These are phyloP conservation scores for Lachancea mirantina DNA, from an alignment of 805 yeast genomes.

Conservation along the genomic window DNA sequence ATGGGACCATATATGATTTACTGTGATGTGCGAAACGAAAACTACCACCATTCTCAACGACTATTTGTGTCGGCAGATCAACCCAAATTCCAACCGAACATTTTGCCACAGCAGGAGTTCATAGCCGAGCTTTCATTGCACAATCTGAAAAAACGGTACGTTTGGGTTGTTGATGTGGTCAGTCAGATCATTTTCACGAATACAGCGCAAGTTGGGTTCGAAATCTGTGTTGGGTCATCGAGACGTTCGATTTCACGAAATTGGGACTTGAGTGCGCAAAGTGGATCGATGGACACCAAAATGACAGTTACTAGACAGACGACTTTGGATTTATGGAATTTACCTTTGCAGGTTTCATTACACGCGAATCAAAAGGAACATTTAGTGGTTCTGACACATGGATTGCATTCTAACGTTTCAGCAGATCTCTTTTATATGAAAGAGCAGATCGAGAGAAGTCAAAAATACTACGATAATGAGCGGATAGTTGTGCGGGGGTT, in stretches of 20 bases:
- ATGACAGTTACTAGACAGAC: conserved; percentile 45
- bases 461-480: conserved; percentile 34
- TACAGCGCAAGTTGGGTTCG: conserved; percentile 55
- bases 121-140: conserved; percentile 57
- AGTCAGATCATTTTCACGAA: conserved; percentile 66
- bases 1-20: conserved; percentile 74
- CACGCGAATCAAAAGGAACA: conserved; percentile 41
- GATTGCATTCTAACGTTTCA: conserved; percentile 67
- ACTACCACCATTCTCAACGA: conserved; percentile 43
- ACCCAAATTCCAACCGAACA: conserved; percentile 65
- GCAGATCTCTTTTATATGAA: conserved; percentile 71
- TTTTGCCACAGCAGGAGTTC: conserved; percentile 61
- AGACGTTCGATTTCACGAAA: conserved; percentile 22
- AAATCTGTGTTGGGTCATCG: conserved; percentile 44
- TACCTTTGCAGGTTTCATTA: conserved; percentile 34
- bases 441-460: conserved; percentile 52
- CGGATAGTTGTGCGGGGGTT: conserved; percentile 57
- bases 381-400: conserved; percentile 67
- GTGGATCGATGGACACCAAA: conserved; percentile 29
- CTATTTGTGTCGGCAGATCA: conserved; percentile 69
- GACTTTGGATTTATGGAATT: conserved; percentile 66
- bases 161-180: conserved; percentile 65
- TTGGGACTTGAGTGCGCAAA: conserved; percentile 20
- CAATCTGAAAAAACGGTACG: conserved; percentile 48
- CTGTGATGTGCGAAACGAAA: conserved; percentile 55